These are phyloP conservation scores for Withania somnifera DNA, from an alignment of 305 asterid species.

Conservation along the genomic window DNA sequence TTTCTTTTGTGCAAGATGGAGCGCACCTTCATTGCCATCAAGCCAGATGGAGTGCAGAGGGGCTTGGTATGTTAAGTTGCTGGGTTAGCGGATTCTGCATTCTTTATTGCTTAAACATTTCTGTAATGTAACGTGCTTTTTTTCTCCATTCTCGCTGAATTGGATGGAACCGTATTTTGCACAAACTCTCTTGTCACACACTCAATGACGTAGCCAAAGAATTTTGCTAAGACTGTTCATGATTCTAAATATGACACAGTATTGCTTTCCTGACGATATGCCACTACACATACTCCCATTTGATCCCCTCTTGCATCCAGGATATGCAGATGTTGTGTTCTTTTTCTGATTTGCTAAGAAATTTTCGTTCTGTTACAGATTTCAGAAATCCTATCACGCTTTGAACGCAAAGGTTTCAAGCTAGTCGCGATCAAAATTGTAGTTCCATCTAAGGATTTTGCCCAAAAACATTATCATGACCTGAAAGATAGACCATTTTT, in stretches of 20 bases:
- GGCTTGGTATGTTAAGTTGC: constrained; percentile 48
- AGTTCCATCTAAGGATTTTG: constrained; percentile 79
- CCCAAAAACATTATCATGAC: constrained; percentile 83
- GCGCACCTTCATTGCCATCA: constrained; percentile 89
- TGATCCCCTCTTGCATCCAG: background rate
- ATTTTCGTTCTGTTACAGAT: constrained; percentile 33
- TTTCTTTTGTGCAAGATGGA: constrained; percentile 42
- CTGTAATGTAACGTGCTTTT: too few species aligned
- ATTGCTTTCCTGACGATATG: too few species aligned
- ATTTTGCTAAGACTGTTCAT: too few species aligned
- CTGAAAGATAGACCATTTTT: constrained; percentile 87
- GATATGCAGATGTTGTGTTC: background rate
- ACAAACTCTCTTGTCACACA: too few species aligned
- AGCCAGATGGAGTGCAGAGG: constrained; percentile 98
- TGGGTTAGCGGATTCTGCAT: too few species aligned
- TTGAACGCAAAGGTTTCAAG: constrained; percentile 87
- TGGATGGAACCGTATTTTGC: too few species aligned
- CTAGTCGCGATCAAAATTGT: constrained; percentile 74
- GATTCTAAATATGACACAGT: too few species aligned
- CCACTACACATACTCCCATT: too few species aligned
- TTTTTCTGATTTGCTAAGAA: background rate
- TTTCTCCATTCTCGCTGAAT: too few species aligned
- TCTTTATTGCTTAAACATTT: too few species aligned
- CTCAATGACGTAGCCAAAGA: too few species aligned
- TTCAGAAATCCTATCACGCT: constrained; percentile 75